Conservation (phyloP, 305 asterid genomes). For the Solanum hybrid region DNA sequence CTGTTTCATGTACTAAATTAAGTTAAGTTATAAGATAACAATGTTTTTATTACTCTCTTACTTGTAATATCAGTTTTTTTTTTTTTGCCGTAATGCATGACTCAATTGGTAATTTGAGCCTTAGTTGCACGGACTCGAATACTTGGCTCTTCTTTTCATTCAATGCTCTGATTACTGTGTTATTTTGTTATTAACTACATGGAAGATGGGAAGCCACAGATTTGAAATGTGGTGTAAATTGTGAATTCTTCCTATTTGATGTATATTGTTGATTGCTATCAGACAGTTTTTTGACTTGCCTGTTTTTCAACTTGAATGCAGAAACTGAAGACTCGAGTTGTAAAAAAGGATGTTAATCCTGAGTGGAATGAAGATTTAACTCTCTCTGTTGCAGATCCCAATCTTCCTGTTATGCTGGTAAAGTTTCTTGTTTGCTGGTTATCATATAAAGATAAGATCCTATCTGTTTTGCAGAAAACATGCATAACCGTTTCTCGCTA, state of each 20-base stretch:
- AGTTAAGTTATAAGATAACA: too few relatives aligned
- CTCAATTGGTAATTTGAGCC: too few relatives aligned
- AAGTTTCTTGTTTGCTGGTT: constrained; percentile 6
- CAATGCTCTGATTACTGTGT: too few relatives aligned
- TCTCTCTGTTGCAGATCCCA: constrained; percentile 50
- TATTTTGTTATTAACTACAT: background rate
- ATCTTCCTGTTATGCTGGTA: constrained; percentile 34
- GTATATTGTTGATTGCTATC: background rate
- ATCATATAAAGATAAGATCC: background rate
- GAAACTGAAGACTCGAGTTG: constrained; percentile 63
- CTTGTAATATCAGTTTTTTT: too few relatives aligned
- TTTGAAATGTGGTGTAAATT: background rate
- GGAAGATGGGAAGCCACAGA: background rate
- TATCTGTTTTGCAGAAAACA: background rate
- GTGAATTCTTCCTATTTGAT: background rate
- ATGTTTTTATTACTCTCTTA: too few relatives aligned
- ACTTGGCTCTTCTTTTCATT: too few relatives aligned
- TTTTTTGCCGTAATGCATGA: too few relatives aligned
- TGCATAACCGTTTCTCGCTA: background rate
- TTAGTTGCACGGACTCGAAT: too few relatives aligned
- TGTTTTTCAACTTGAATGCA: constrained; percentile 17
- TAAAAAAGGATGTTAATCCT: constrained; percentile 56
- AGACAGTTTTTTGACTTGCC: background rate
- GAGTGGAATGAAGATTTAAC: constrained; percentile 82
- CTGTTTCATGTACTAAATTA: too few relatives aligned